Base-by-base conservation (phyloP, 148 eudicot species). In the Silene uniflora region DNA sequence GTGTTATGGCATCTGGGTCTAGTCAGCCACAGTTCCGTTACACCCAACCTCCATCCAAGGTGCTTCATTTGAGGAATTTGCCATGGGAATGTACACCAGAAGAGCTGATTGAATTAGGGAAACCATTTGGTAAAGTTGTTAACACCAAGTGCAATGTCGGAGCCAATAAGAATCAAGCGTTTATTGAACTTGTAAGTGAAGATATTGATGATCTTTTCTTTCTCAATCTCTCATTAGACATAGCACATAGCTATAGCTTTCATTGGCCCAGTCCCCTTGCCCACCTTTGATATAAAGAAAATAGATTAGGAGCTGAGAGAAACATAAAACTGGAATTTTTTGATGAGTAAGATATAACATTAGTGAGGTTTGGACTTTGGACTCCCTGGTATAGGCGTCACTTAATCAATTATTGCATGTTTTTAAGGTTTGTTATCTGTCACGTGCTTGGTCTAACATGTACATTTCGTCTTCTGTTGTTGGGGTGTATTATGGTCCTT, bases 101-200 rank as follows among this genome's bases (percentile, higher is more conserved):
- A 84, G 99, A 95, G 78, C 84, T 95, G 71, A 78, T 95, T 55
- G 97, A 92, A 82, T 78, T 95, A 74, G 99, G 97, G 73, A 92
- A 89, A 81, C 99, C 97, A 54, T 95, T 95, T 76, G 99, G 99
- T 74, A 88, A 83, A 84, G 96, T 95, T 80, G 97, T 95, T 66
- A 95, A 95, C 81, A 95, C 99, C 39, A 95, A 95, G 80, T 95
- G 99, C 88, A 95, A 95, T 86, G 99, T 95, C 70, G 99, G 99
- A 69, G 99, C 99, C 64, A 92, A 95, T 78, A 82, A 87, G 69
- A 95, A 95, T 83, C 99, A 95, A 88, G 99, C 99, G 61, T 95
- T 95, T 73, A 92, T 95, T 73, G 99, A 95, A 83, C 91, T 95
- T 87, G 99, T 95, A 81, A 91, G 99, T 79, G 61, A 29, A 18